Evolutionary conservation across 2,329 filamentous ascomycete species (phyloP).

Genomic region (Orbilia quercus): DNA sequence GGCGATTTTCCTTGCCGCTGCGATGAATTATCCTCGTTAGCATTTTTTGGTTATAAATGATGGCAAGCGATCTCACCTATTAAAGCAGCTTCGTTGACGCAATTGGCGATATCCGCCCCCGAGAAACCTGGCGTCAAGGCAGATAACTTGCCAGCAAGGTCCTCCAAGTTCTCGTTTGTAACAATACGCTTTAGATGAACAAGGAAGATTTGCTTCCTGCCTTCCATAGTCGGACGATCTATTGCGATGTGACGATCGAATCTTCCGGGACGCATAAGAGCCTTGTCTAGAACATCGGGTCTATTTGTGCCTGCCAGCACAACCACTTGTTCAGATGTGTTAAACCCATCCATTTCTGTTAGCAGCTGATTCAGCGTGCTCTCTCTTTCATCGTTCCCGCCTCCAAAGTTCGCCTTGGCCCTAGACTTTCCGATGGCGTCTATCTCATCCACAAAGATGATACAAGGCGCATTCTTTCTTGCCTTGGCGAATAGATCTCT

Average conservation of each 20-base stretch:
- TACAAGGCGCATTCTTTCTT: constrained; percentile 94
- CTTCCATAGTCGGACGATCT: constrained; percentile 95
- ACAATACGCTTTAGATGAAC: constrained; percentile 96
- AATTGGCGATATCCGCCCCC: constrained; percentile 97
- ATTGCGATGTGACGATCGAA: constrained; percentile 98
- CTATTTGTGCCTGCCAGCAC: constrained; percentile 97
- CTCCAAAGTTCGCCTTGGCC: constrained; percentile 82
- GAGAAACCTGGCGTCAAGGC: constrained; percentile 96
- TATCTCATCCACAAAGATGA: constrained; percentile 99
- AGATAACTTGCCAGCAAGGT: constrained; percentile 85
- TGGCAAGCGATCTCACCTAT: constrained; percentile 74
- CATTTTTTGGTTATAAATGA: neutral
- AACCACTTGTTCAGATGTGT: constrained; percentile 71
- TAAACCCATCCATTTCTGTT: constrained; percentile 88
- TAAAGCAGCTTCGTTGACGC: constrained; percentile 95
- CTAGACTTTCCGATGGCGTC: constrained; percentile 95
- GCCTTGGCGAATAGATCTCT: constrained; percentile 94
- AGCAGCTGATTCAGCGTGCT: constrained; percentile 97
- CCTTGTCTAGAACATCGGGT: constrained; percentile 92
- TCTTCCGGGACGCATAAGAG: constrained; percentile 93
- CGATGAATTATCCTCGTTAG: constrained; percentile 65
- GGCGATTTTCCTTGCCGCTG: constrained; percentile 85
- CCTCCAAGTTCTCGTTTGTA: constrained; percentile 87
- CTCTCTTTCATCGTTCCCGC: constrained; percentile 96
- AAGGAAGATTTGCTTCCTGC: constrained; percentile 92